Evolutionary conservation across 1,284 basidiomycete species (phyloP).

Genomic region (Marasmius fiardii): DNA sequence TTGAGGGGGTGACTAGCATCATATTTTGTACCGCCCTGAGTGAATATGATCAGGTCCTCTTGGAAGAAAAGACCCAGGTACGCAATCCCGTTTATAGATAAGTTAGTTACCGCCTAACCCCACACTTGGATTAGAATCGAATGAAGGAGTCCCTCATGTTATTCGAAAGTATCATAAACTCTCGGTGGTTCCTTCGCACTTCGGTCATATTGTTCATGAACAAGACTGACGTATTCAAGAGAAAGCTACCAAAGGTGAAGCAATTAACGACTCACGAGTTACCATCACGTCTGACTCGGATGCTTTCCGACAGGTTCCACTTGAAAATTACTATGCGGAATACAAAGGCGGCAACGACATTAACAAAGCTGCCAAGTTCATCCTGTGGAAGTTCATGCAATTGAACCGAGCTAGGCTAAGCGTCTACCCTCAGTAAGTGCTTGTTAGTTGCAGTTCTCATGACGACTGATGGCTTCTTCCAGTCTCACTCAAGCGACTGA

Average conservation of each 20-base stretch:
- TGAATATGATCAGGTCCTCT: constrained; percentile 78
- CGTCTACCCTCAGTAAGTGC: constrained; percentile 89
- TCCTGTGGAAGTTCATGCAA: constrained; percentile 96
- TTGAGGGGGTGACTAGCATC: constrained; percentile 92
- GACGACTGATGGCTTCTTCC: neutral
- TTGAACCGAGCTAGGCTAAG: constrained; percentile 85
- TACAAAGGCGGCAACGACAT: constrained; percentile 93
- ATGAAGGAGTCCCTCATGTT: constrained; percentile 93
- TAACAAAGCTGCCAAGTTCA: constrained; percentile 98
- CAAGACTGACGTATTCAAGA: constrained; percentile 95
- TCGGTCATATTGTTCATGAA: constrained; percentile 94
- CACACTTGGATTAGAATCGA: constrained; percentile 66
- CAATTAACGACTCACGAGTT: neutral
- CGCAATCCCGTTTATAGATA: neutral
- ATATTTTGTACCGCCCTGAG: constrained; percentile 93
- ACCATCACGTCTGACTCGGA: neutral
- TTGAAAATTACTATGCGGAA: constrained; percentile 91
- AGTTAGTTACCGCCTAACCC: neutral
- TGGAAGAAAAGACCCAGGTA: constrained; percentile 1
- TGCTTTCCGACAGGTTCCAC: constrained; percentile 50
- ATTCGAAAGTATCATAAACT: constrained; percentile 96
- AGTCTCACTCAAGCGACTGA: constrained; percentile 81
- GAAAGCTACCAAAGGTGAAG: constrained; percentile 79
- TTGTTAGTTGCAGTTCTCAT: constrained; percentile 1
- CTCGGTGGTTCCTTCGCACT: constrained; percentile 93